Evolutionary conservation across 805 yeast species (phyloP).

Genomic region (Ogataea pilisensis): DNA sequence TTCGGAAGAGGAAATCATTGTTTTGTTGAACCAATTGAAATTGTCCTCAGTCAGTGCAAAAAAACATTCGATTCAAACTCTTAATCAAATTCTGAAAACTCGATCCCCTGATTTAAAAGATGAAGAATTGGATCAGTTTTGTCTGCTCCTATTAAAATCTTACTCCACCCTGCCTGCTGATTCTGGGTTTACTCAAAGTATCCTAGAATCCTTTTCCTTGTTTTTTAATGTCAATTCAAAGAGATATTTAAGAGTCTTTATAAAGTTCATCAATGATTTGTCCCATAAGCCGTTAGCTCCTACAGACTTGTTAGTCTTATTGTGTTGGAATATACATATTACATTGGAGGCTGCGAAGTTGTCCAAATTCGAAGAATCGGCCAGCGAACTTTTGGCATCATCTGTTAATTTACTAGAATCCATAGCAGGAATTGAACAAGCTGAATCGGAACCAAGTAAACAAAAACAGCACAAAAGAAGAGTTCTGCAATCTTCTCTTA

Average conservation of each 20-base stretch:
- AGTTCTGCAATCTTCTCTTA: conserved; percentile 33
- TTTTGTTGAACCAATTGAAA: conserved; percentile 15
- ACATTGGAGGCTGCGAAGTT: conserved; percentile 23
- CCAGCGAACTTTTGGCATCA: conserved; percentile 23
- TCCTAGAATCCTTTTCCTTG: conserved; percentile 35
- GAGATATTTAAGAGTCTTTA: conserved; percentile 28
- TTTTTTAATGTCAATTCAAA: conserved; percentile 31
- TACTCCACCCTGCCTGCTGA: conserved; percentile 48
- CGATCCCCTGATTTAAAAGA: conserved; percentile 8
- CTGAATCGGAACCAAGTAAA: conserved; percentile 24
- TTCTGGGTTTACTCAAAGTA: conserved; percentile 40
- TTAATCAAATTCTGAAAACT: conserved; percentile 28
- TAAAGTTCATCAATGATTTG: conserved; percentile 35
- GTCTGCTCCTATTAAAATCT: conserved; percentile 40
- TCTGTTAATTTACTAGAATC: conserved; percentile 37
- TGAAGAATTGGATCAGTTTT: conserved; percentile 28
- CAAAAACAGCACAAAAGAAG: conserved; percentile 38
- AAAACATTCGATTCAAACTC: conserved; percentile 31
- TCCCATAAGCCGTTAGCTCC: conserved; percentile 41
- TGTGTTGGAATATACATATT: conserved; percentile 52
- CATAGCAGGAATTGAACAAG: conserved; percentile 30
- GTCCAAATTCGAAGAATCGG: conserved; percentile 20
- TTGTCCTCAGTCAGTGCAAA: conserved; percentile 36
- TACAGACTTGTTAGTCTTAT: conserved; percentile 51
- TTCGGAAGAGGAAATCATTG: conserved; percentile 11